Evolutionary conservation across 352 stramenopile species (phyloP), one percentile per base, ranked within the genome.

Genomic region (Poterioochromonas sp.): DNA sequence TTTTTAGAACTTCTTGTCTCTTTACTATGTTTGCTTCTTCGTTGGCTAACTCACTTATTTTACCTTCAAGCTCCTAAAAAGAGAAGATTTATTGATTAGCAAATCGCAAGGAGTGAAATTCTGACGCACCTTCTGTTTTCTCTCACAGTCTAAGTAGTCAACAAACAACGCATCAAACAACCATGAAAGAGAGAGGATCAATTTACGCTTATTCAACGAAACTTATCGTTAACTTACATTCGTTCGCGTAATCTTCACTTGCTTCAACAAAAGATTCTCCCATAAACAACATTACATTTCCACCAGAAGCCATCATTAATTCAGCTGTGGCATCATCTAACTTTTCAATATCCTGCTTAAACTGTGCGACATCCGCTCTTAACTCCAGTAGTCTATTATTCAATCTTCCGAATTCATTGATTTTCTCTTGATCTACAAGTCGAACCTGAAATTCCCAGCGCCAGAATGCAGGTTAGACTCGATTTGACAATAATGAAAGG

Each of bases 341-440:
- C 77, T 93, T 93, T 83, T 98, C 93, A 51, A 97, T 80, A 58
- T 93, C 90, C 71, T 93, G 90, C 88, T 97, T 93, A 62, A 97
- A 83, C 44, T 86, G 84, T 78, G 93, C 90, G 80, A 90, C 90
- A 82, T 97, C 90, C 37, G 90, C 88, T 81, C 89, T 86, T 58
- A 97, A 87, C 83, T 98, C 92, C 82, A 95, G 84, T 78, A 97
- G 85, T 58, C 89, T 83, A 41, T 92, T 92, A 86, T 98, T 98
- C 82, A 98, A 90, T 77, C 90, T 86, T 77, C 93, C 94, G 84
- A 98, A 98, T 83, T 97, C 92, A 84, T 98, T 98, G 82, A 98
- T 98, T 64, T 89, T 88, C 81, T 96, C 83, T 86, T 98, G 94
- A 86, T 98, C 94, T 85, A 97, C 91, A 78, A 89, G 88, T 69